Evolutionary conservation across 371 early-diverging fungal genomes (phyloP).

Genomic region (Fennellomyces sp.): DNA sequence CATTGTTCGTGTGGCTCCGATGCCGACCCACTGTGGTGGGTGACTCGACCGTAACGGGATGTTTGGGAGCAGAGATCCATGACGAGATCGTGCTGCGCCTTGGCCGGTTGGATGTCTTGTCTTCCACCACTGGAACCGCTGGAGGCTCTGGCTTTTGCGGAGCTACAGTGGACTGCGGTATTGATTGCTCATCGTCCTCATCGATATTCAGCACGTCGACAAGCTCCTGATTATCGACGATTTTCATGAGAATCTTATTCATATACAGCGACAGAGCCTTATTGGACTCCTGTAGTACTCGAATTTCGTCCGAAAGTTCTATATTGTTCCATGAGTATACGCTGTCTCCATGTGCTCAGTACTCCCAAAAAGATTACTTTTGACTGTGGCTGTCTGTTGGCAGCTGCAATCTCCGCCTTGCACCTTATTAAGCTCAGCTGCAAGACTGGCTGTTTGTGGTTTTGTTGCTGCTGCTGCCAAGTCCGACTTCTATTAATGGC

Average conservation of each 20-base stretch:
- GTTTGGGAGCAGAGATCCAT: slow-evolving; percentile 19
- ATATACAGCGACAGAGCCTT: slow-evolving; percentile 35
- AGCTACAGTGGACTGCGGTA: no score
- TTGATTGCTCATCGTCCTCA: slow-evolving; percentile 7
- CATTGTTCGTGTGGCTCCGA: slow-evolving; percentile 7
- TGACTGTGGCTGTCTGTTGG: slow-evolving; percentile 7
- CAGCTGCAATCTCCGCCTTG: slow-evolving; percentile 4
- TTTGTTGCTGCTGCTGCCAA: background rate
- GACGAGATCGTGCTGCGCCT: slow-evolving; percentile 30
- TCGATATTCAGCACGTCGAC: slow-evolving; percentile 35
- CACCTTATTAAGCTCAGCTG: slow-evolving; percentile 16
- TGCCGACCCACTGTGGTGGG: background rate
- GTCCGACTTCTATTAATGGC: slow-evolving; percentile 2
- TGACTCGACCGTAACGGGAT: background rate
- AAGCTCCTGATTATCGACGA: slow-evolving; percentile 30
- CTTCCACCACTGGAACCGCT: no score
- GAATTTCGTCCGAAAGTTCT: slow-evolving; percentile 31
- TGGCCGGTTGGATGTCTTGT: background rate
- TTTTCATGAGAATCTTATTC: slow-evolving; percentile 36
- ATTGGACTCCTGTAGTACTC: slow-evolving; percentile 29
- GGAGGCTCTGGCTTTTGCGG: no score
- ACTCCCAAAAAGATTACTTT: slow-evolving; percentile 4
- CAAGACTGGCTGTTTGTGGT: slow-evolving; percentile 4
- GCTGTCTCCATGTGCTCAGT: background rate
- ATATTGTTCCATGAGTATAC: background rate